These are phyloP conservation scores for Petunia axillaris DNA, from an alignment of 257 asterid species.

Conservation along the genomic window DNA sequence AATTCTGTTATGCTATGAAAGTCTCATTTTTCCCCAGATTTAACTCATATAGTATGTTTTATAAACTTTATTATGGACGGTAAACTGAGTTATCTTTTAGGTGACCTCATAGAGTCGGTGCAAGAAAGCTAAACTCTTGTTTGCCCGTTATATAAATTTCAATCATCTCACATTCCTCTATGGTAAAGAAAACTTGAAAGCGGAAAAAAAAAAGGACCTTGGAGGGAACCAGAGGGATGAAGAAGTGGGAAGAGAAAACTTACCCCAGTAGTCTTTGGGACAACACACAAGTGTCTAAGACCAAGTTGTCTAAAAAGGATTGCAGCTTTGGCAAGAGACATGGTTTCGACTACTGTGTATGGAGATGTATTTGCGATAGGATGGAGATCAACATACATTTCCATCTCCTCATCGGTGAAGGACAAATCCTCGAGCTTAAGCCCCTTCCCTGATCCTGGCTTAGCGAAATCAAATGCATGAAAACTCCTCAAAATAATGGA, in stretches of 20 bases:
- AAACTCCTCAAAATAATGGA: constrained; percentile 49
- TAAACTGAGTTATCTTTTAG: too few relatives aligned
- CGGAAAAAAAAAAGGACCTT: not conserved
- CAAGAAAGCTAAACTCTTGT: too few relatives aligned
- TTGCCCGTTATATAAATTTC: too few relatives aligned
- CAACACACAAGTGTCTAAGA: constrained; percentile 87
- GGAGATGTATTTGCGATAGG: constrained; percentile 92
- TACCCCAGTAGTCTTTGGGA: constrained; percentile 86
- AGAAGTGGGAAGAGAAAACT: constrained; percentile 28
- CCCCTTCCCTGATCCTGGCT: constrained; percentile 94
- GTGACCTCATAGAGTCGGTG: too few relatives aligned
- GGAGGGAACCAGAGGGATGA: not conserved
- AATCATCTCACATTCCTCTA: too few relatives aligned
- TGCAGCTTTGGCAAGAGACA: constrained; percentile 99
- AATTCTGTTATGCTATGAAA: not conserved
- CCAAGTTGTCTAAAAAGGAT: constrained; percentile 83
- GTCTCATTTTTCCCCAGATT: not conserved
- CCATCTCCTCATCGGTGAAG: constrained; percentile 77
- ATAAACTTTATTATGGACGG: too few relatives aligned
- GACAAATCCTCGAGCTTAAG: constrained; percentile 76
- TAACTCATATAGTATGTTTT: not conserved
- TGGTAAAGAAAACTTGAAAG: too few relatives aligned
- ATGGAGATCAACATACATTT: constrained; percentile 91
- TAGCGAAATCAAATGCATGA: constrained; percentile 80
- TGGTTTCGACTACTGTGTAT: constrained; percentile 86